Percentiles rank a stretch among this genome's conserved stretches.
Conservation (phyloP, 495 filamentous ascomycete genomes). For the Arthonia radiata region DNA sequence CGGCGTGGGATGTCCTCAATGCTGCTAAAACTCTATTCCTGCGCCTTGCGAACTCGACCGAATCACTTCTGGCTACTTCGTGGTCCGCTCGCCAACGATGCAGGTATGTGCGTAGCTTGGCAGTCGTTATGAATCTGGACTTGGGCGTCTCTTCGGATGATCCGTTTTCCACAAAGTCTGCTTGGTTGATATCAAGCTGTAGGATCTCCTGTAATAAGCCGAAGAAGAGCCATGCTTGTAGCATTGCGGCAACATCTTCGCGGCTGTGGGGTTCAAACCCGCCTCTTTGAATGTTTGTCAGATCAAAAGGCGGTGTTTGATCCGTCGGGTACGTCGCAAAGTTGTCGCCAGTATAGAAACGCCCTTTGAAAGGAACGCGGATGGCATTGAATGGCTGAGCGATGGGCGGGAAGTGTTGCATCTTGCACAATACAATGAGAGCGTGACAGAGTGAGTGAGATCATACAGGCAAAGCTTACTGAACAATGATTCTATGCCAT, state of each 20-base stretch:
- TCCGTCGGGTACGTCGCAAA: slow-evolving; percentile 4
- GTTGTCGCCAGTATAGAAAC: slow-evolving; percentile 3
- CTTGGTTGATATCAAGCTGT: background rate
- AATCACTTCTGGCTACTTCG: background rate
- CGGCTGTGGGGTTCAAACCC: slow-evolving; percentile 2
- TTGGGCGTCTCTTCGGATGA: slow-evolving; percentile 1
- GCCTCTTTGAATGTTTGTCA: slow-evolving; percentile 1
- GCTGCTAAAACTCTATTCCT: background rate
- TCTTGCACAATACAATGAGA: too few relatives aligned
- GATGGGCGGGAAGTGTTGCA: too few relatives aligned
- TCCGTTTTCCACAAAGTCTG: slow-evolving; percentile 3
- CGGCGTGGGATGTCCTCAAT: slow-evolving; percentile 1
- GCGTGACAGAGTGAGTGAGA: too few relatives aligned
- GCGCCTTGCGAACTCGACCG: background rate
- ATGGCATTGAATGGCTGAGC: too few relatives aligned
- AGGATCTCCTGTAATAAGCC: slow-evolving; percentile 5
- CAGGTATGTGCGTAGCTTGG: slow-evolving; percentile 1
- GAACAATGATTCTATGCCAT: too few relatives aligned
- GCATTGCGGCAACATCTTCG: slow-evolving; percentile 2
- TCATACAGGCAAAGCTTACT: too few relatives aligned
- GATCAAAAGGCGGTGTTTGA: slow-evolving; percentile 2
- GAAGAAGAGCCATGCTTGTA: slow-evolving; percentile 8
- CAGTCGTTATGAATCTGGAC: slow-evolving; percentile 5
- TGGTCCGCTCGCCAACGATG: background rate
- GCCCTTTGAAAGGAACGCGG: slow-evolving; percentile 4